Evolutionary conservation across 2,329 filamentous ascomycete genomes (phyloP).

Genomic region (Coniochaeta sp.): DNA sequence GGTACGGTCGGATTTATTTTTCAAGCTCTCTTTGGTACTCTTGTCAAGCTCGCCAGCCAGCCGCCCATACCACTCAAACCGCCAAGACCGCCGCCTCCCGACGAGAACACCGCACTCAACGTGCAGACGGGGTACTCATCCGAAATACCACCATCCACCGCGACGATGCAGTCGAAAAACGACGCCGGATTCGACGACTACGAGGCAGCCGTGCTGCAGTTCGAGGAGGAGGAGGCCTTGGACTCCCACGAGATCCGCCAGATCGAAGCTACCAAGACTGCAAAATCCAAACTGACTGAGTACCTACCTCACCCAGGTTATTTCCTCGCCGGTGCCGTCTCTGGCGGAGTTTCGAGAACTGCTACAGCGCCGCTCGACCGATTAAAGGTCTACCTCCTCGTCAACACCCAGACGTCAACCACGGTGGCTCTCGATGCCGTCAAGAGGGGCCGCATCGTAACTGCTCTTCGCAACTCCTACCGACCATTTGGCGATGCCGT

Average conservation of each 20-base stretch:
- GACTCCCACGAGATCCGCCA: slow-evolving; percentile 14
- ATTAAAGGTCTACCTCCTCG: slow-evolving; percentile 94
- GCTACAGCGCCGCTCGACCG: slow-evolving; percentile 94
- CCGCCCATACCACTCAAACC: slow-evolving; percentile 9
- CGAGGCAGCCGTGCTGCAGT: slow-evolving; percentile 5
- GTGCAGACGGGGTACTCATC: too few species aligned
- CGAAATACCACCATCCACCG: slow-evolving; percentile 4
- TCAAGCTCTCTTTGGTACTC: slow-evolving; percentile 67
- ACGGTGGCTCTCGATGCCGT: slow-evolving; percentile 56
- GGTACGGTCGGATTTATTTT: slow-evolving; percentile 75
- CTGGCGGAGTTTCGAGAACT: slow-evolving; percentile 90
- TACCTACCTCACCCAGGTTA: slow-evolving; percentile 89
- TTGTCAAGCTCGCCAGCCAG: slow-evolving; percentile 55
- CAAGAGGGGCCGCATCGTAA: slow-evolving; percentile 61
- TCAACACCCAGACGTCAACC: slow-evolving; percentile 64
- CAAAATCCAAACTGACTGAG: slow-evolving; percentile 52
- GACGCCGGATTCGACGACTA: background rate
- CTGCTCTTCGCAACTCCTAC: slow-evolving; percentile 58
- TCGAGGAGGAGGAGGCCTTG: slow-evolving; percentile 12
- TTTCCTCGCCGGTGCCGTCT: slow-evolving; percentile 90
- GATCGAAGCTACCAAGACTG: slow-evolving; percentile 23
- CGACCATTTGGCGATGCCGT: slow-evolving; percentile 67
- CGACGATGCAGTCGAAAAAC: background rate
- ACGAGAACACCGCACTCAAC: slow-evolving; percentile 10
- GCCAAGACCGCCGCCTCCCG: slow-evolving; percentile 5